phyloP scores from a whole-genome alignment of 2,329 filamentous ascomycete genomes.

The Trichoderma pleuroti region DNA sequence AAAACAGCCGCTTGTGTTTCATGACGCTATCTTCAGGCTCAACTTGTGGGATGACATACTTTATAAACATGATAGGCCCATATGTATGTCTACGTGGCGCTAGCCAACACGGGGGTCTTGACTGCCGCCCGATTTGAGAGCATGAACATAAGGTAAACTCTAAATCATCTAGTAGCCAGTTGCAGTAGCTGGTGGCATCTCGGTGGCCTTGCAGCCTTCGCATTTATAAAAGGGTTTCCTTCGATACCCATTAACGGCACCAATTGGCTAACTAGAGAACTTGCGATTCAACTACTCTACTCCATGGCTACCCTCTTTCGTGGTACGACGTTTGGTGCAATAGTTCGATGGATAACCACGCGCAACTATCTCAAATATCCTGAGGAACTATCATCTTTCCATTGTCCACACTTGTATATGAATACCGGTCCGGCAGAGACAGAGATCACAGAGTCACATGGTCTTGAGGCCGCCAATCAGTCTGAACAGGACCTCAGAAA shows the following conservation, averaged over 20 bases:
- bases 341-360: background rate
- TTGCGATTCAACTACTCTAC: too few relatives aligned
- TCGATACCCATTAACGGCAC: too few relatives aligned
- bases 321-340: background rate
- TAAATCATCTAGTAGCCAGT: background rate
- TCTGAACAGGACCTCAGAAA: background rate
- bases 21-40: background rate
- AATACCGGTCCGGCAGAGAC: background rate
- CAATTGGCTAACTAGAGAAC: too few relatives aligned
- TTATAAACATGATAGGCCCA: background rate
- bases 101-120: background rate
- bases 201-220: background rate
- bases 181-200: background rate
- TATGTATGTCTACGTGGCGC: background rate
- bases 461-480: background rate
- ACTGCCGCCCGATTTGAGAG: conserved; percentile 1
- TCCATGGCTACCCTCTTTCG: background rate
- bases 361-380: background rate
- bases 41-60: background rate
- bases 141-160: background rate
- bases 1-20: background rate
- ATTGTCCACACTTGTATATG: background rate
- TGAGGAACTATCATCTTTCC: background rate
- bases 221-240: background rate
- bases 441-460: background rate